Conservation (phyloP, 2,329 filamentous ascomycete genomes). For the Ophiostoma angusticollis region DNA sequence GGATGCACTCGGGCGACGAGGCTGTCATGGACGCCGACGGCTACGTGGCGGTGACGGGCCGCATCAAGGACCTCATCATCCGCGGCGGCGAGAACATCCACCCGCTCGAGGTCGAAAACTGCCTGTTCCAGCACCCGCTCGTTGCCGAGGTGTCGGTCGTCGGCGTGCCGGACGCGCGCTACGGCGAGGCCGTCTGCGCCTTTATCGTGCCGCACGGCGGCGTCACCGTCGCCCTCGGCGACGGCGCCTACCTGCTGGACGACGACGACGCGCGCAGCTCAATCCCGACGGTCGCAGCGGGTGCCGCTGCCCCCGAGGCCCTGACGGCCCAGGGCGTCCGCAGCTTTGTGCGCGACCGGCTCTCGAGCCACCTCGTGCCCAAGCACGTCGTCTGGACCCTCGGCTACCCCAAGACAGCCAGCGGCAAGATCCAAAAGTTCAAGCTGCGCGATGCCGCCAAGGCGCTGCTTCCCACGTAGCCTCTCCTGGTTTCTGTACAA, state of each 20-base stretch:
- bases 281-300: conserved; percentile 11
- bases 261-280: too few relatives aligned
- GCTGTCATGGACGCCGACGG: conserved; percentile 72
- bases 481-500: too few relatives aligned
- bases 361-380: conserved; percentile 69
- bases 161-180: conserved; percentile 66
- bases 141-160: conserved; percentile 72
- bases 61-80: conserved; percentile 94
- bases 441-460: conserved; percentile 56
- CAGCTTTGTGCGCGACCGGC: conserved; percentile 55
- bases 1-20: conserved; percentile 93
- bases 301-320: conserved; percentile 12
- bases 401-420: conserved; percentile 87
- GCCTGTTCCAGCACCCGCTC: conserved; percentile 57
- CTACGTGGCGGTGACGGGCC: conserved; percentile 76
- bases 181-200: conserved; percentile 78
- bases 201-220: conserved; percentile 52
- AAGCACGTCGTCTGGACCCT: conserved; percentile 81
- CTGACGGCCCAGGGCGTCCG: conserved; percentile 47
- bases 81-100: conserved; percentile 93
- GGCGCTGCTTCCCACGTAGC: too few relatives aligned
- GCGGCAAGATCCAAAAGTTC: conserved; percentile 95
- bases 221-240: conserved; percentile 20
- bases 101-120: conserved; percentile 85
- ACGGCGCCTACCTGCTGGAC: conserved; percentile 13